A percentile compares a stretch with the other conserved stretches of the same genome.
These are phyloP conservation scores for Rhodotorula sp. DNA, from an alignment of 1,284 basidiomycete genomes.

Conservation along the genomic window DNA sequence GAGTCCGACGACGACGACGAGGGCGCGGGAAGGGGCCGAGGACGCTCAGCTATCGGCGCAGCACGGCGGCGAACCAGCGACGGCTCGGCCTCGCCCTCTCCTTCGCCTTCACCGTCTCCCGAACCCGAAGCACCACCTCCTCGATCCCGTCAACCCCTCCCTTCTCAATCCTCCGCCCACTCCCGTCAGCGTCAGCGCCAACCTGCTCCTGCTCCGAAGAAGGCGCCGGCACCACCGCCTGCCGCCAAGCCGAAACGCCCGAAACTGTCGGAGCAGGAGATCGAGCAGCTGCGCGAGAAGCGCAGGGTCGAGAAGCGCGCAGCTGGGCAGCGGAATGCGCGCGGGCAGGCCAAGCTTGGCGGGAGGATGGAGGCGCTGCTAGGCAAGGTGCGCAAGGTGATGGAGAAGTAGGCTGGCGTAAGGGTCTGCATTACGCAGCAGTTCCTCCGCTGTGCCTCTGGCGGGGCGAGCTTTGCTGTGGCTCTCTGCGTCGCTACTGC, in stretches of 20 bases:
- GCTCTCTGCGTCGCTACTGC: too few relatives aligned
- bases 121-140: conserved; percentile 12
- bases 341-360: conserved; percentile 40
- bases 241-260: conserved; percentile 18
- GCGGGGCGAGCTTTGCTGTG: too few relatives aligned
- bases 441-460: too few relatives aligned
- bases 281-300: conserved; percentile 32
- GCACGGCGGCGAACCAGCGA: not conserved
- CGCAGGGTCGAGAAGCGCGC: conserved; percentile 25
- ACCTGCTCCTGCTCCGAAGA: not conserved
- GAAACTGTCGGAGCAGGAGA: conserved; percentile 25
- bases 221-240: not conserved
- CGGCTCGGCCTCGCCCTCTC: conserved; percentile 8
- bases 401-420: conserved; percentile 10
- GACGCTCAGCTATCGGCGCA: not conserved
- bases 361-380: conserved; percentile 34
- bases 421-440: too few relatives aligned
- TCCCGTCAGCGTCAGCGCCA: not conserved
- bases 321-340: conserved; percentile 20
- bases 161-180: conserved; percentile 15
- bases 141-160: conserved; percentile 21
- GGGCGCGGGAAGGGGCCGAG: not conserved
- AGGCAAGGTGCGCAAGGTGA: conserved; percentile 33
- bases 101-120: conserved; percentile 15
- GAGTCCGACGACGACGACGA: conserved; percentile 21